These are phyloP conservation scores for Hymenoscyphus albidus DNA, from an alignment of 2,329 filamentous ascomycete species.

Conservation along the genomic window DNA sequence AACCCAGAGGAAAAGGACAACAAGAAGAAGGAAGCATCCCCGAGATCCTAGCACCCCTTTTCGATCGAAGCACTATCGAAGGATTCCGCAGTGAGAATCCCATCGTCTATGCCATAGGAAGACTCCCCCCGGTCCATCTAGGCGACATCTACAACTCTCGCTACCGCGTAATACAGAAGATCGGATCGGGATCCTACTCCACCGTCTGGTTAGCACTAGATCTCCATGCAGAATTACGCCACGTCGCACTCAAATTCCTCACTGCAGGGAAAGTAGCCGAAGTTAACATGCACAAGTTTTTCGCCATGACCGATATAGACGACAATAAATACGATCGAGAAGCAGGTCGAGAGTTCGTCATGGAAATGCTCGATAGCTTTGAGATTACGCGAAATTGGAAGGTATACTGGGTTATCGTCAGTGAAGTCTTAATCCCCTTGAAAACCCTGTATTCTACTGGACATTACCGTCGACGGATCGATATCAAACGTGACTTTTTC, in stretches of 20 bases:
- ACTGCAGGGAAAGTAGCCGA: background rate
- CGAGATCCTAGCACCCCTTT: too few species aligned
- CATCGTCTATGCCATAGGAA: background rate
- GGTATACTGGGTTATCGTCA: background rate
- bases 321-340: background rate
- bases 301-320: background rate
- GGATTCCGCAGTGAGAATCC: too few species aligned
- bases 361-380: background rate
- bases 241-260: background rate
- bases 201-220: background rate
- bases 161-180: background rate
- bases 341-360: background rate
- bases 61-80: too few species aligned
- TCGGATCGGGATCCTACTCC: background rate
- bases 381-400: background rate
- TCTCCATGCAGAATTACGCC: background rate
- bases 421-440: background rate
- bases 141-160: background rate
- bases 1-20: too few species aligned
- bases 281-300: background rate
- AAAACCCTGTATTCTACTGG: background rate
- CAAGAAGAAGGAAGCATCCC: too few species aligned
- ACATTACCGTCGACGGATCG: background rate
- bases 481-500: background rate
- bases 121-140: background rate